Evolutionary conservation across 2,329 filamentous ascomycete genomes (phyloP).

Genomic region (Teratosphaeria epicoccoides): DNA sequence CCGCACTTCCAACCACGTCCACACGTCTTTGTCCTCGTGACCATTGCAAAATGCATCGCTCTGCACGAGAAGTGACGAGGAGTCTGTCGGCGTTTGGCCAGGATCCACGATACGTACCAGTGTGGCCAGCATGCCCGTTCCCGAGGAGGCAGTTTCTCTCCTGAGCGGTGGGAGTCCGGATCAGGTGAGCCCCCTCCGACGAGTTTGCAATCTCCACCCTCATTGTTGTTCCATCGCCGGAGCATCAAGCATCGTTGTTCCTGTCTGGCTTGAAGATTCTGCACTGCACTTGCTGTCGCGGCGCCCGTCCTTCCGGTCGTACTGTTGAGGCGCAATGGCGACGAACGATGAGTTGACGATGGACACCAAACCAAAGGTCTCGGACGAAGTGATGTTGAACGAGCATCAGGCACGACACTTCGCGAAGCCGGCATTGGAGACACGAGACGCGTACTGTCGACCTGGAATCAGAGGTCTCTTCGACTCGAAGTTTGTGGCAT

Average conservation of each 20-base stretch:
- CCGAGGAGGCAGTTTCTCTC: constrained; percentile 2
- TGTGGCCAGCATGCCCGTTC: background rate
- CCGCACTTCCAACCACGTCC: background rate
- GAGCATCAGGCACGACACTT: background rate
- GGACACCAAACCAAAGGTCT: constrained; percentile 1
- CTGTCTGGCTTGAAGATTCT: background rate
- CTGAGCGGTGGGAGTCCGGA: background rate
- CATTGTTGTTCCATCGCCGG: background rate
- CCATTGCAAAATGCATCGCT: background rate
- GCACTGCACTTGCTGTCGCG: background rate
- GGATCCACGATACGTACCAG: background rate
- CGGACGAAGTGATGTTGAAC: background rate
- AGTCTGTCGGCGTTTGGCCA: background rate
- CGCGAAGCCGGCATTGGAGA: constrained; percentile 6
- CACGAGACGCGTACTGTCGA: constrained; percentile 18
- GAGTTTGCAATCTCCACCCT: background rate
- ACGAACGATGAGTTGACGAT: background rate
- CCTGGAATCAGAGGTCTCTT: constrained; percentile 36
- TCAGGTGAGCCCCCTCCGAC: constrained; percentile 2
- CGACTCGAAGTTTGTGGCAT: constrained; percentile 38
- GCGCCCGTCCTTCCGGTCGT: background rate
- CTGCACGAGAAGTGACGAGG: background rate
- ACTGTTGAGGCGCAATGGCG: background rate
- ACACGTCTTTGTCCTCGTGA: background rate
- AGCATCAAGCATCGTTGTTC: background rate